These are phyloP conservation scores for Halophytophthora batemanensis DNA, from an alignment of 352 stramenopile genomes.

Conservation along the genomic window DNA sequence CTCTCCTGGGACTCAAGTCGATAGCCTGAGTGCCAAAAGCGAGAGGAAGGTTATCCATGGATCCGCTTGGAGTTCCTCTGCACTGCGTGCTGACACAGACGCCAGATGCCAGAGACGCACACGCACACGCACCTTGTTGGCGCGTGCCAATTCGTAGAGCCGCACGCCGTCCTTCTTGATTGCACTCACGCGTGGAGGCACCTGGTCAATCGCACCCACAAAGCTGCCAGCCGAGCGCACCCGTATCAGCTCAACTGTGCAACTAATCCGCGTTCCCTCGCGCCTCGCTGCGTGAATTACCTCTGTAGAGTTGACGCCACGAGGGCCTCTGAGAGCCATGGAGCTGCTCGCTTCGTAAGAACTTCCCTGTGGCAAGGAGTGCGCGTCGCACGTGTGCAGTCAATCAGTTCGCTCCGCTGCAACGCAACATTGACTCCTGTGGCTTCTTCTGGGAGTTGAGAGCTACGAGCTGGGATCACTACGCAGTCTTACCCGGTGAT, in stretches of 20 bases:
- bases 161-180: conserved; percentile 76
- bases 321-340: conserved; percentile 49
- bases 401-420: too few relatives aligned
- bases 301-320: conserved; percentile 39
- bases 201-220: conserved; percentile 69
- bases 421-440: background rate
- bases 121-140: conserved; percentile 38
- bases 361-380: conserved; percentile 29
- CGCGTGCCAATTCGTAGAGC: conserved; percentile 71
- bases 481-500: conserved; percentile 58
- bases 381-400: background rate
- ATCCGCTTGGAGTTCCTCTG: background rate
- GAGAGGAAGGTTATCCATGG: background rate
- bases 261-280: background rate
- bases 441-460: too few relatives aligned
- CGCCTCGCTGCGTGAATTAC: conserved; percentile 17
- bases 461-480: too few relatives aligned
- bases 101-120: background rate
- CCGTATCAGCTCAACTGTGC: background rate
- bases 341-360: conserved; percentile 41
- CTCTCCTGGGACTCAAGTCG: conserved; percentile 50
- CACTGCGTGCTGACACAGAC: background rate
- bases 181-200: conserved; percentile 75
- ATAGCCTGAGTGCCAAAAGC: conserved; percentile 34
- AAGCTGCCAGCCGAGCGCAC: conserved; percentile 31